Conservation (phyloP, 768 basidiomycete species). For the Russula ochroleuca region DNA sequence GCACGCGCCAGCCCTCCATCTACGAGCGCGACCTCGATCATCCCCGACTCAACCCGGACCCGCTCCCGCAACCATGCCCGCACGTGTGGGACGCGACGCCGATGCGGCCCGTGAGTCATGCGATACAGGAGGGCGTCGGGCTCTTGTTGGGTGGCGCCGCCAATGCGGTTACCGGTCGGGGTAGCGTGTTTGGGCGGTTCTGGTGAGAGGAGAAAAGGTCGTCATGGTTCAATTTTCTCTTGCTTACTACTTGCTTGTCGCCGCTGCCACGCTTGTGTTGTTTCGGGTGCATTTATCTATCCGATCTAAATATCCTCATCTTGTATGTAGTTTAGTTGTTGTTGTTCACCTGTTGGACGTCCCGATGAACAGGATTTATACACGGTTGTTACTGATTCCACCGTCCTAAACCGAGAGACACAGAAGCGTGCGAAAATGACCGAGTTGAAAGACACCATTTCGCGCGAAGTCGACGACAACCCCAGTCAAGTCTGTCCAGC, state of each 20-base stretch:
- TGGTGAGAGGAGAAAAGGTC: constrained; percentile 39
- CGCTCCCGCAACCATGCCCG: constrained; percentile 69
- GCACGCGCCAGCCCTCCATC: constrained; percentile 61
- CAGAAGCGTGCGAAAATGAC: too few relatives aligned
- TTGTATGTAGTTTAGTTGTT: constrained; percentile 1
- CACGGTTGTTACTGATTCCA: too few relatives aligned
- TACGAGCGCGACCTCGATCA: constrained; percentile 70
- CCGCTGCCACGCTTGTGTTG: neutral
- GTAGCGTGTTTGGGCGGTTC: constrained; percentile 59
- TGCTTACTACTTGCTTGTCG: too few relatives aligned
- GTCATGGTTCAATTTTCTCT: neutral
- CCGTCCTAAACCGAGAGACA: too few relatives aligned
- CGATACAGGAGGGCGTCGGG: constrained; percentile 68
- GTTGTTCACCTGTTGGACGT: neutral
- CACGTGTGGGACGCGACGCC: constrained; percentile 75
- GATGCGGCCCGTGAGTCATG: constrained; percentile 70
- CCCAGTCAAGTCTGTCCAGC: too few relatives aligned
- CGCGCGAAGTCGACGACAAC: too few relatives aligned
- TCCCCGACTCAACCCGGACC: constrained; percentile 42
- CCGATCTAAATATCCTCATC: constrained; percentile 2
- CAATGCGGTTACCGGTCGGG: constrained; percentile 29
- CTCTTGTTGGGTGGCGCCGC: constrained; percentile 47
- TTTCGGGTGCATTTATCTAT: neutral
- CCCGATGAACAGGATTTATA: too few relatives aligned
- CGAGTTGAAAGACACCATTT: too few relatives aligned